Evolutionary conservation across 1,284 basidiomycete genomes (phyloP).

Genomic region (Sporisorium scitamineum): DNA sequence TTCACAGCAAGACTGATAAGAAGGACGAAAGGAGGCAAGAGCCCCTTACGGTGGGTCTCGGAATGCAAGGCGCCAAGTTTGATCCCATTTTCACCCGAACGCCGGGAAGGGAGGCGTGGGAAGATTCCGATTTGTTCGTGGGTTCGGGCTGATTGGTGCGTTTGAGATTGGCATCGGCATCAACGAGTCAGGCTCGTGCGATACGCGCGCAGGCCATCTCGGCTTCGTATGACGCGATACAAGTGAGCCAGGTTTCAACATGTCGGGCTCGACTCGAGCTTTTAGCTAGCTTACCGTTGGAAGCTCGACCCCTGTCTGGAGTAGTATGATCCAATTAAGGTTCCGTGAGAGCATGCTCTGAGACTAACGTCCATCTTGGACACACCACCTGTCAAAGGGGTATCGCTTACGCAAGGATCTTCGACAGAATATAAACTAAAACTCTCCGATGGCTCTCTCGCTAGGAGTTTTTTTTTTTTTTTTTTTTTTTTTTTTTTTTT

Average conservation of each 20-base stretch:
- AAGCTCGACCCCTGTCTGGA: neutral
- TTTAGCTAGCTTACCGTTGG: too few relatives aligned
- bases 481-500: constrained; percentile 13
- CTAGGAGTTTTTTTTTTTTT: constrained; percentile 19
- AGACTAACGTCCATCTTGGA: neutral
- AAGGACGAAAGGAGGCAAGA: neutral
- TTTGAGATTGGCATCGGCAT: neutral
- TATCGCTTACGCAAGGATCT: neutral
- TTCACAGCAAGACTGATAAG: neutral
- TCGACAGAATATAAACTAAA: neutral
- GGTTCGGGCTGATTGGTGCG: neutral
- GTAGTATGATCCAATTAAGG: too few relatives aligned
- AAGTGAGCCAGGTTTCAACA: neutral
- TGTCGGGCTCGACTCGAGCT: neutral
- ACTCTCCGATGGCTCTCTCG: constrained; percentile 17
- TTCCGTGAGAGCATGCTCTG: too few relatives aligned
- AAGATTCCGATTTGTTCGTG: neutral
- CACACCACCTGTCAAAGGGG: neutral
- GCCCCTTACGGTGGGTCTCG: neutral
- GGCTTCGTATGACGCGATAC: neutral
- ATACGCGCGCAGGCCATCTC: neutral
- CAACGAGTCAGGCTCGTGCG: neutral
- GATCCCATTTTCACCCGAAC: neutral
- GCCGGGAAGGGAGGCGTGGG: neutral
- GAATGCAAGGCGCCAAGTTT: neutral